These are phyloP conservation scores for Rhizopus stolonifer DNA, from an alignment of 371 early-diverging fungal genomes.

Conservation along the genomic window DNA sequence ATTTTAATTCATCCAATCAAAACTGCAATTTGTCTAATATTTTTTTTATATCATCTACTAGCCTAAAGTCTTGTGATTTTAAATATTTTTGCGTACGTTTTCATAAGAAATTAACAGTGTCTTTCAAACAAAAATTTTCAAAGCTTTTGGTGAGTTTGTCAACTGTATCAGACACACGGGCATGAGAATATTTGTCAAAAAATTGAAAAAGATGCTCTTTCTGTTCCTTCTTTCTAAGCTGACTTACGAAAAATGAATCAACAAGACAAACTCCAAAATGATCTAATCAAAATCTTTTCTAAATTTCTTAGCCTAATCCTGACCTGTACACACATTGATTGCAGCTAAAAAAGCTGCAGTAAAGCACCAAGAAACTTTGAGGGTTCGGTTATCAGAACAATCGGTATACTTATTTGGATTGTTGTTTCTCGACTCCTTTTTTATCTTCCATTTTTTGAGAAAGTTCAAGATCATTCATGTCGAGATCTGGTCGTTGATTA, in stretches of 20 bases:
- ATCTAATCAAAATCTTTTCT: conserved; percentile 6
- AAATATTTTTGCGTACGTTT: too few relatives aligned
- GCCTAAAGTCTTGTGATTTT: too few relatives aligned
- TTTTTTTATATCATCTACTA: too few relatives aligned
- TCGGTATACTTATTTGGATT: conserved; percentile 4
- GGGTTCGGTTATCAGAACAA: conserved; percentile 7
- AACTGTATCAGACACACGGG: conserved; percentile 7
- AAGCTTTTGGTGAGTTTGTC: conserved; percentile 6
- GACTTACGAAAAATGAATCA: too few relatives aligned
- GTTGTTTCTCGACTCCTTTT: neutral
- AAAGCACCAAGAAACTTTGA: conserved; percentile 5
- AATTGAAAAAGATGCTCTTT: conserved; percentile 1
- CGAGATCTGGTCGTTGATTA: too few relatives aligned
- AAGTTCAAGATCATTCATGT: too few relatives aligned
- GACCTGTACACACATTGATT: conserved; percentile 3
- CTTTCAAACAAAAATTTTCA: conserved; percentile 7
- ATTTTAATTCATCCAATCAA: too few relatives aligned
- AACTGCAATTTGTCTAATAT: too few relatives aligned
- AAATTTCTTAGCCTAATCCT: conserved; percentile 2
- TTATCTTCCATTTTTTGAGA: too few relatives aligned
- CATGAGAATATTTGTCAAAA: conserved; percentile 11
- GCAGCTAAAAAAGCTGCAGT: conserved; percentile 1
- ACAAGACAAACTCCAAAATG: too few relatives aligned
- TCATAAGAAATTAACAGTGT: too few relatives aligned
- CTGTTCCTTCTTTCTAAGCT: conserved; percentile 9